Percentiles rank a stretch among this genome's conserved stretches.
These are phyloP conservation scores for Xylaria acuta DNA, from an alignment of 495 filamentous ascomycete species.

Conservation along the genomic window DNA sequence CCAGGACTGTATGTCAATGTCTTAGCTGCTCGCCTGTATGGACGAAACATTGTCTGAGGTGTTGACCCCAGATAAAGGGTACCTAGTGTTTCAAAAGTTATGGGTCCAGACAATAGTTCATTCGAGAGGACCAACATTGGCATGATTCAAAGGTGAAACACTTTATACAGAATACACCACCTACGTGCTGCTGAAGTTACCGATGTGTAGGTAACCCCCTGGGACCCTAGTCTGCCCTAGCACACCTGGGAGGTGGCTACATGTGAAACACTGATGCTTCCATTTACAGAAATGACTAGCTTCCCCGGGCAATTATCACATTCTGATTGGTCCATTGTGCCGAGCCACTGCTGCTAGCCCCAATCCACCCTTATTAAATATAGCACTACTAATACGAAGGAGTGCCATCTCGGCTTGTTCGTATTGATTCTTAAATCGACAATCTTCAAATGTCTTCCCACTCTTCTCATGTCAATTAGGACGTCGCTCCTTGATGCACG, in stretches of 20 bases:
- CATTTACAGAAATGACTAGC: constrained; percentile 19
- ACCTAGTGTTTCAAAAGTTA: neutral
- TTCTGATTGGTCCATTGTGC: constrained; percentile 10
- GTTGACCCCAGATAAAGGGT: neutral
- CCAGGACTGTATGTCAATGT: constrained; percentile 1
- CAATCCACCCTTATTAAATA: constrained; percentile 20
- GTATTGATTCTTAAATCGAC: neutral
- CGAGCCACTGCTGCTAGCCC: neutral
- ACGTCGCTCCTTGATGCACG: neutral
- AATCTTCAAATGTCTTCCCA: neutral
- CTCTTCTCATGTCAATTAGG: neutral
- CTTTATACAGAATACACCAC: neutral
- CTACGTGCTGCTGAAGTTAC: neutral
- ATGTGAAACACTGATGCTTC: constrained; percentile 25
- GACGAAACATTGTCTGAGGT: neutral
- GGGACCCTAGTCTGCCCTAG: neutral
- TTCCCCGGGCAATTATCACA: neutral
- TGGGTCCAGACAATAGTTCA: neutral
- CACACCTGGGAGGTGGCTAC: too few species aligned
- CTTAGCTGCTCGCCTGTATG: neutral
- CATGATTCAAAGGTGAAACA: neutral
- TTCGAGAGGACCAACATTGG: neutral
- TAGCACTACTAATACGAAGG: constrained; percentile 19
- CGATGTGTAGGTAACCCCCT: constrained; percentile 1
- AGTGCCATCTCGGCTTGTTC: constrained; percentile 3